A percentile compares a stretch with the other conserved stretches of the same genome.
These are phyloP conservation scores for Geoglossum cookeanum DNA, from an alignment of 2,329 filamentous ascomycete genomes.

Conservation along the genomic window DNA sequence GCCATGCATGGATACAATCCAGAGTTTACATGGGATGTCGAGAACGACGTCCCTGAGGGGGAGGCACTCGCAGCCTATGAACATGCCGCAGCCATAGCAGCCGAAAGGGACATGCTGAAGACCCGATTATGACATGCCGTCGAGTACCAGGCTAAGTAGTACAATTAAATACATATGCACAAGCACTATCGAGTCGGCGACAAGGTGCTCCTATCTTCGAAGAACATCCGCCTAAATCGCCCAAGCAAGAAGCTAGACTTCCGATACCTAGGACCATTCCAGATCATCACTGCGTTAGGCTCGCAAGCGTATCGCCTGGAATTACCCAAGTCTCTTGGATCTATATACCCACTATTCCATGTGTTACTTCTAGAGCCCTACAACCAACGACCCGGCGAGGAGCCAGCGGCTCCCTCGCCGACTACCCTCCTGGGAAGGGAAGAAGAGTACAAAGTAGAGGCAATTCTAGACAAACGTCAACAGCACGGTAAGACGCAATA, in stretches of 20 bases:
- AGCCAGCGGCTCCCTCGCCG: background rate
- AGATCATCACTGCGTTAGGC: too few relatives aligned
- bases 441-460: too few relatives aligned
- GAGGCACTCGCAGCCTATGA: background rate
- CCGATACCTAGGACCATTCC: background rate
- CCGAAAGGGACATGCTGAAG: too few relatives aligned
- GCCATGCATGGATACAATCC: conserved; percentile 6
- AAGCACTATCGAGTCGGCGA: background rate
- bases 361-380: too few relatives aligned
- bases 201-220: background rate
- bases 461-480: background rate
- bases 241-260: conserved; percentile 1
- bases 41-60: background rate
- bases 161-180: background rate
- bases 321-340: background rate
- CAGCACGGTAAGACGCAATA: conserved; percentile 5
- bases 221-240: background rate
- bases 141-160: background rate
- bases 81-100: background rate
- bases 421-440: background rate
- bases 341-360: background rate
- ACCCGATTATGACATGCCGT: background rate
- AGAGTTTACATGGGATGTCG: conserved; percentile 6
- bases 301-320: background rate
- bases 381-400: background rate